These are phyloP conservation scores for Elaphomyces granulatus DNA, from an alignment of 495 filamentous ascomycete genomes.

Conservation along the genomic window DNA sequence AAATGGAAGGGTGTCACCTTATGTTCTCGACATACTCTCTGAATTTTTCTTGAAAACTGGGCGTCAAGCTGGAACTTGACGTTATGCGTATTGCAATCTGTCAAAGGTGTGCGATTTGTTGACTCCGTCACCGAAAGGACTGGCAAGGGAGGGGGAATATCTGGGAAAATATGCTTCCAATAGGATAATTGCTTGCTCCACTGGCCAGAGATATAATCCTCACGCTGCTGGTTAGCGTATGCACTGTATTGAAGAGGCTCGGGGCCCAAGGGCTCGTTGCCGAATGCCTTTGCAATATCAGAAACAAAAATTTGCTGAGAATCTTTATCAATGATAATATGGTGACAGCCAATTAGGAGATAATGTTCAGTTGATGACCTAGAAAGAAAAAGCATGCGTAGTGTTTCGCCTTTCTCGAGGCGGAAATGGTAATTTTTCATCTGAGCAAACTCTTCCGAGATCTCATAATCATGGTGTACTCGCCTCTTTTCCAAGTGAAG, in stretches of 20 bases:
- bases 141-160: constrained; percentile 18
- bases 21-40: constrained; percentile 7
- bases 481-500: constrained; percentile 3
- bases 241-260: constrained; percentile 14
- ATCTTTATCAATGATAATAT: constrained; percentile 37
- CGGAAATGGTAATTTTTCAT: constrained; percentile 16
- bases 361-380: constrained; percentile 10
- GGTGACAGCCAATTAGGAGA: constrained; percentile 26
- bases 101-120: constrained; percentile 4
- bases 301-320: constrained; percentile 25
- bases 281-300: constrained; percentile 29
- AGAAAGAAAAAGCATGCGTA: constrained; percentile 17
- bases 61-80: constrained; percentile 8
- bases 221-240: constrained; percentile 14
- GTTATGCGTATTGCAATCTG: constrained; percentile 6
- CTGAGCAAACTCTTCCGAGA: constrained; percentile 7
- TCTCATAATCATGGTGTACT: constrained; percentile 5
- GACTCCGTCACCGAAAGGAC: constrained; percentile 19
- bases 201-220: constrained; percentile 7
- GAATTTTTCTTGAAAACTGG: constrained; percentile 8
- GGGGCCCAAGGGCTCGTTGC: constrained; percentile 6
- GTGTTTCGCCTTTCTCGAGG: constrained; percentile 17
- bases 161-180: constrained; percentile 20
- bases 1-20: constrained; percentile 30
- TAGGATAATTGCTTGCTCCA: constrained; percentile 16